These are phyloP conservation scores for Euphrasia confusa DNA, from an alignment of 257 asterid genomes.

Conservation along the genomic window DNA sequence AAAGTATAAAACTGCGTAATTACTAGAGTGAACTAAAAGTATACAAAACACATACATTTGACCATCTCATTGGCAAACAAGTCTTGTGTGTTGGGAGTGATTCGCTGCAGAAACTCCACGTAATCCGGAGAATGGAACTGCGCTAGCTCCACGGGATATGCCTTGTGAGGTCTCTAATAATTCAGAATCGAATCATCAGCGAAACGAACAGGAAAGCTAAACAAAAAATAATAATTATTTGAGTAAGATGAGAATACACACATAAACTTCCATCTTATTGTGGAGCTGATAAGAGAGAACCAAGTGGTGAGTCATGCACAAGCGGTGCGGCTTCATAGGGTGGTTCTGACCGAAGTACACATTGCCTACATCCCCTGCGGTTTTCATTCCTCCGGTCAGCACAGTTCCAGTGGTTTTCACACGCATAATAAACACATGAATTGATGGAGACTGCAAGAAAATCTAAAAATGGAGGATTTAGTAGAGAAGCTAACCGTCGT, in stretches of 20 bases:
- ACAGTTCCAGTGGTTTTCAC: conserved; percentile 10
- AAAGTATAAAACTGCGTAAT: background rate
- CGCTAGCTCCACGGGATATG: conserved; percentile 92
- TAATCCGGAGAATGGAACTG: conserved; percentile 98
- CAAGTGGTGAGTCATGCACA: conserved; percentile 97
- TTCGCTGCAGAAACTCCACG: conserved; percentile 86
- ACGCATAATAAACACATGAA: conserved; percentile 3
- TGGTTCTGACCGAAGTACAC: conserved; percentile 97
- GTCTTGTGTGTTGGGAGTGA: conserved; percentile 66
- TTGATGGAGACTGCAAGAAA: background rate
- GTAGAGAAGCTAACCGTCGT: conserved; percentile 56
- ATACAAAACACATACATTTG: conserved; percentile 44
- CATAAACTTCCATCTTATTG: conserved; percentile 95
- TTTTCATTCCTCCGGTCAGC: conserved; percentile 24
- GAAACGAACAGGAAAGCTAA: background rate
- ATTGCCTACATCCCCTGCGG: conserved; percentile 94
- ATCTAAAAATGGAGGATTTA: background rate
- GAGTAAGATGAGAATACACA: conserved; percentile 34
- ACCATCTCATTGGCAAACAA: conserved; percentile 56
- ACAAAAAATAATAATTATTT: background rate
- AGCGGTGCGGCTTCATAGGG: conserved; percentile 99
- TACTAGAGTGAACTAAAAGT: background rate
- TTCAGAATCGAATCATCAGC: conserved; percentile 18
- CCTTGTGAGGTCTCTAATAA: conserved; percentile 96
- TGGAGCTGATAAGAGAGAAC: conserved; percentile 93